Evolutionary conservation across 345 rosid genomes (phyloP), one percentile per base, ranked within the genome.

Genomic region (Lepidium africanum): DNA sequence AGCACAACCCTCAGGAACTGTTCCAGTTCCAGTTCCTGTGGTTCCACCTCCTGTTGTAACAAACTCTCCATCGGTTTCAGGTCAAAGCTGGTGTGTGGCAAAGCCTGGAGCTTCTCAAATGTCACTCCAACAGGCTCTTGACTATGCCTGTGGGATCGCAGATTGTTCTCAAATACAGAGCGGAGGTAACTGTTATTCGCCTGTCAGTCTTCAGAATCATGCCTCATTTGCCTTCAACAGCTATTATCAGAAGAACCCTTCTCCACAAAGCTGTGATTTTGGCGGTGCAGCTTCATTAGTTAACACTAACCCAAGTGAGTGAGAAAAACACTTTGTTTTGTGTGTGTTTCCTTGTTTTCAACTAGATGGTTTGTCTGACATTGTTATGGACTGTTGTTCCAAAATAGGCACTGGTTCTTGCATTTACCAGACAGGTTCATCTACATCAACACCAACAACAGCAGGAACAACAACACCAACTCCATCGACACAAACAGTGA

Each of bases 221-320:
- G 99, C 97, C 6, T 95, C 99, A 1, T 84, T 39, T 75, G 99
- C 97, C 11, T 91, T 95, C 81, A 95, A 95, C 64, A 89, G 88
- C 81, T 95, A 95, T 75, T 95, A 91, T 53, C 96, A 89, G 77
- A 89, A 82, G 80, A 89, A 85, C 67, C 96, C 96, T 27, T 74
- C 47, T 49, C 81, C 96, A 5, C 74, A 90, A 36, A 89, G 99
- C 77, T 91, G 99, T 40, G 90, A 95, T 54, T 95, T 95, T 47
- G 93, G 97, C 33, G 97, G 97, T 37, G 58, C 83, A 2, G 99
- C 96, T 1, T 35, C 67, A 27, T 19, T 84, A 17, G 90, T 86
- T 19, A 80, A 40, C 80, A 48, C 65, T 15, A 89, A 95, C 70
- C 99, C 99, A 76, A 89, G 99, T 95, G 72, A 87, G 96, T 73